Evolutionary conservation across 2,329 filamentous ascomycete genomes (phyloP).

Genomic region (Colletotrichum sp.): DNA sequence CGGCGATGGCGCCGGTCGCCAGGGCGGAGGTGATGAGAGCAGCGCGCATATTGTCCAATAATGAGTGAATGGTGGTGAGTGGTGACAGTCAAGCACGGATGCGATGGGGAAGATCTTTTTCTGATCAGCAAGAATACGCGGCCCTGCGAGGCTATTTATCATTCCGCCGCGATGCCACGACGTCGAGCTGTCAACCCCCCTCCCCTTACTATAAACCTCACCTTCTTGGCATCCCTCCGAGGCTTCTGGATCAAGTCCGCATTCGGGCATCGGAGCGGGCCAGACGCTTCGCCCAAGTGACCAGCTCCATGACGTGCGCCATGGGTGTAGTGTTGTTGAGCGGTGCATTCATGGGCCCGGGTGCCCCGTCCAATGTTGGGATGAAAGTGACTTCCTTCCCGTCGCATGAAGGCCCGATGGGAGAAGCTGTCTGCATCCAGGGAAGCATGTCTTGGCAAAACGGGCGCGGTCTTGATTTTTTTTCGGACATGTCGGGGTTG

Average conservation of each 20-base stretch:
- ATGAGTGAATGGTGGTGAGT: conserved; percentile 9
- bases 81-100: not conserved
- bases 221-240: not conserved
- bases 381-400: not conserved
- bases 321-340: conserved; percentile 2
- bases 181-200: not conserved
- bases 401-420: not conserved
- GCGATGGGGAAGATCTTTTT: not conserved
- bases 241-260: not conserved
- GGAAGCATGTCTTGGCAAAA: conserved; percentile 1
- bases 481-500: not conserved
- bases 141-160: conserved; percentile 12
- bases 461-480: not conserved
- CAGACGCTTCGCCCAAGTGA: not conserved
- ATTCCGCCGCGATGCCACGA: not conserved
- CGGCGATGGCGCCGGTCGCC: conserved; percentile 41
- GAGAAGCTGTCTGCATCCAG: not conserved
- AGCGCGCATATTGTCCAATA: conserved; percentile 28
- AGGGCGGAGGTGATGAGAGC: conserved; percentile 30
- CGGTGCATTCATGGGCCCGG: not conserved
- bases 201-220: not conserved
- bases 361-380: not conserved
- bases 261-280: not conserved
- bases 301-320: conserved; percentile 16
- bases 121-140: not conserved